Evolutionary conservation across 441 rosid species (phyloP), one percentile per base, ranked within the genome.

Genomic region (Dalechampia spathulata): DNA sequence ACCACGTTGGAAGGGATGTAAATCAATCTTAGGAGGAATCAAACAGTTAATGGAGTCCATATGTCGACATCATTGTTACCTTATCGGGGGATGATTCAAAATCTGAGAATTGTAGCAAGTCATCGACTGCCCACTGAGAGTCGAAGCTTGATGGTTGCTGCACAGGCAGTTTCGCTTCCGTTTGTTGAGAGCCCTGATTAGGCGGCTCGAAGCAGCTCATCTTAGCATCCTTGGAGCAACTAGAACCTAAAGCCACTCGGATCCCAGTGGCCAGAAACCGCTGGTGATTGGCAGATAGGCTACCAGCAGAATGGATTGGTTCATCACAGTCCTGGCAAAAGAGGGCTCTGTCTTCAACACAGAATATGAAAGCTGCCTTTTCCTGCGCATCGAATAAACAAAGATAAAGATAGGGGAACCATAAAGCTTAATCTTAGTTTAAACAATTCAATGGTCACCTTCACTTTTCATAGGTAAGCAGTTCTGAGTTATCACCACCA

Each of bases 281-380:
- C 72, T 62, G 86, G 80, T 93, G 99, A 60, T 79, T 85, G 55
- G 77, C 78, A 14, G 89, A 77, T 55, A 80, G 83, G 47, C 82
- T 90, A 52, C 85, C 88, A 19, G 93, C 80, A 61, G 73, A 68
- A 54, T 93, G 99, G 63, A 90, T 79, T 16, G 85, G 72, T 44
- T 78, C 52, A 72, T 90, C 97, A 64, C 99, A 93, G 48, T 85
- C 90, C 69, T 78, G 76, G 80, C 99, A 93, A 5, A 93, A 71
- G 40, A 89, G 83, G 13, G 97, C 94, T 65, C 96, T 86, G 68
- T 92, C 99, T 72, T 92, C 98, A 43, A 92, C 96, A 62, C 98
- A 92, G 77, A 89, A 92, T 28, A 92, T 70, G 68, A 85, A 73
- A 5, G 87, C 97, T 17, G 88, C 69, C 65, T 86, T 78, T 61